A percentile compares a stretch with the other conserved stretches of the same genome.
Evolutionary conservation across 2,329 filamentous ascomycete species (phyloP).

Genomic region (Stemphylium vesicarium): DNA sequence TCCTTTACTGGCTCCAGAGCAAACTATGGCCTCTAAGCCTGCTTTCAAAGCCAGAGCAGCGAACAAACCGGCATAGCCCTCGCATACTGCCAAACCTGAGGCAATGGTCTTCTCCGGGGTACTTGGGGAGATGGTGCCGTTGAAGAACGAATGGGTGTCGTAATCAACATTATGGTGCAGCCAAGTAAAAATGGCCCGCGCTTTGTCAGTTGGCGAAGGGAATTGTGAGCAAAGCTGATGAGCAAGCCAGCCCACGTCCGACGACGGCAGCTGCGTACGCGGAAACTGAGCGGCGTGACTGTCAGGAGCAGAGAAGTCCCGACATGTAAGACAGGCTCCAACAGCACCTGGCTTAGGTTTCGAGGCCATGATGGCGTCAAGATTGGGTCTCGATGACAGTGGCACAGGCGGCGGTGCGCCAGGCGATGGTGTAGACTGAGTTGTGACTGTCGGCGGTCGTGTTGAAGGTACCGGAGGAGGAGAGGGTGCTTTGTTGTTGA

Average conservation of each 20-base stretch:
- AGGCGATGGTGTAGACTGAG: conserved; percentile 12
- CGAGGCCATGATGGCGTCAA: conserved; percentile 60
- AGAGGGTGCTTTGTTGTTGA: conserved; percentile 54
- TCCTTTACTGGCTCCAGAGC: conserved; percentile 85
- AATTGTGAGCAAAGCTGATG: conserved; percentile 80
- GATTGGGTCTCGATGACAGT: conserved; percentile 62
- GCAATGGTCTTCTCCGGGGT: conserved; percentile 76
- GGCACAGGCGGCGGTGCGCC: conserved; percentile 60
- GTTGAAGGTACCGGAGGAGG: conserved; percentile 40
- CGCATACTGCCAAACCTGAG: conserved; percentile 83
- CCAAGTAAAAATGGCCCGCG: conserved; percentile 92
- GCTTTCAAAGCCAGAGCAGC: conserved; percentile 77
- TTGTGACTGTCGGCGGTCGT: conserved; percentile 21
- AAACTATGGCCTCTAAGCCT: conserved; percentile 77
- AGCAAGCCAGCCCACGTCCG: conserved; percentile 74
- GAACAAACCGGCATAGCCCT: conserved; percentile 87
- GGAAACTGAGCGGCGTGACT: conserved; percentile 78
- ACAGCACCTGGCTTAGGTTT: conserved; percentile 41
- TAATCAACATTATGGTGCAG: conserved; percentile 92
- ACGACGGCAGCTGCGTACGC: conserved; percentile 71
- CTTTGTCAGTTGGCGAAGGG: conserved; percentile 84
- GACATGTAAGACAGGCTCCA: conserved; percentile 74
- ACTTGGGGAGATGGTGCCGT: conserved; percentile 68
- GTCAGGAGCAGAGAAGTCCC: conserved; percentile 87
- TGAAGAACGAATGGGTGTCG: conserved; percentile 80